These are phyloP conservation scores for Conticribra guillardii DNA, from an alignment of 108 stramenopile genomes.

Conservation along the genomic window DNA sequence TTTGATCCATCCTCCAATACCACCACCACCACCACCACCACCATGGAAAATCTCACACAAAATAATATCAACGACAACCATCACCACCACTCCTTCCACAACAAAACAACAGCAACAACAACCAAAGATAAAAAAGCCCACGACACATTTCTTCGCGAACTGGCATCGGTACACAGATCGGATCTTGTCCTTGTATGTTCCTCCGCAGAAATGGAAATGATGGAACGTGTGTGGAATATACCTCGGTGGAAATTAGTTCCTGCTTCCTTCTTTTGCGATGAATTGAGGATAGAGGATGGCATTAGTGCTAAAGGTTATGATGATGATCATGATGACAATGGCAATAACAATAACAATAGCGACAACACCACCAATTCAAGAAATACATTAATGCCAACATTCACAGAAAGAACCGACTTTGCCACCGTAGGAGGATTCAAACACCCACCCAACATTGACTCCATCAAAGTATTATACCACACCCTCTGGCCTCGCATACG, in stretches of 20 bases:
- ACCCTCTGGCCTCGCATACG: slow-evolving; percentile 74
- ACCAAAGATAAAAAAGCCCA: slow-evolving; percentile 10
- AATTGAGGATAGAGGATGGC: neutral
- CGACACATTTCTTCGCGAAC: slow-evolving; percentile 56
- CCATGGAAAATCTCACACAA: no score
- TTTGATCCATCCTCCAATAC: slow-evolving; percentile 24
- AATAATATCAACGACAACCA: no score
- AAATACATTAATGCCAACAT: neutral
- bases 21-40: neutral
- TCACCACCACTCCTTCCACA: neutral
- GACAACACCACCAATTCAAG: neutral
- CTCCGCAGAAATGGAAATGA: slow-evolving; percentile 50
- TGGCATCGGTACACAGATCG: slow-evolving; percentile 72
- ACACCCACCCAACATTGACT: slow-evolving; percentile 81
- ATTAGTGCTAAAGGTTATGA: no score
- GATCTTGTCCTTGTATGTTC: slow-evolving; percentile 76
- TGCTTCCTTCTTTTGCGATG: slow-evolving; percentile 60
- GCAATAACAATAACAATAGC: no score
- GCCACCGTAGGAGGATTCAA: slow-evolving; percentile 43
- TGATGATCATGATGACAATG: neutral
- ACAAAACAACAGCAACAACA: neutral
- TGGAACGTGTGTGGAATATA: slow-evolving; percentile 40
- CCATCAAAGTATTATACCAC: slow-evolving; percentile 51
- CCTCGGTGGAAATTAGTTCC: slow-evolving; percentile 47
- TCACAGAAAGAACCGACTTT: slow-evolving; percentile 10